These are phyloP conservation scores for Aspergillus intermedius DNA, from an alignment of 2,329 filamentous ascomycete species.

Conservation along the genomic window DNA sequence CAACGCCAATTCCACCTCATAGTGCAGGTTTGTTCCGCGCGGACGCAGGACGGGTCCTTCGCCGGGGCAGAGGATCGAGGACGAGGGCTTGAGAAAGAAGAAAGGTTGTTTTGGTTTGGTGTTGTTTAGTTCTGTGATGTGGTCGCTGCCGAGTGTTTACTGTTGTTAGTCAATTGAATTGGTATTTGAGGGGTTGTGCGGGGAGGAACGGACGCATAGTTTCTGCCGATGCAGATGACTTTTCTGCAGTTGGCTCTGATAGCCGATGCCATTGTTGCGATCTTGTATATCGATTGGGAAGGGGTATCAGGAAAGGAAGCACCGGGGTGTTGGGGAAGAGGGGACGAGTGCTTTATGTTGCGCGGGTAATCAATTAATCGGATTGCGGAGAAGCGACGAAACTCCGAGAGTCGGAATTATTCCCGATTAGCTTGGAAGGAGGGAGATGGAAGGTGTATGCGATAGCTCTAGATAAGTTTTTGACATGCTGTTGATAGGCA, in stretches of 20 bases:
- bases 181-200: background rate
- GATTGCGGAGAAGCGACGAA: background rate
- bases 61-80: constrained; percentile 72
- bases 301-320: background rate
- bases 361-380: background rate
- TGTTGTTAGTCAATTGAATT: background rate
- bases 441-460: too few species aligned
- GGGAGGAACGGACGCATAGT: constrained; percentile 69
- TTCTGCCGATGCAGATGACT: constrained; percentile 88
- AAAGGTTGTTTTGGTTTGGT: constrained; percentile 87
- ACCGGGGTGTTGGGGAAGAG: background rate
- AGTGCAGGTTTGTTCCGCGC: constrained; percentile 77
- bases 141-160: constrained; percentile 57
- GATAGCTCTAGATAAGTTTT: too few species aligned
- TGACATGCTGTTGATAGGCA: too few species aligned
- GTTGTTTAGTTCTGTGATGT: constrained; percentile 87
- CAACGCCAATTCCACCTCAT: constrained; percentile 88
- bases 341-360: background rate
- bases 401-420: background rate
- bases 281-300: background rate
- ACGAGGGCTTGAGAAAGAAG: constrained; percentile 95
- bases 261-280: constrained; percentile 31
- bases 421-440: too few species aligned
- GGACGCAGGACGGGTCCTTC: constrained; percentile 76
- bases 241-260: constrained; percentile 56